Percentiles rank a stretch among this genome's conserved stretches.
phyloP scores from a whole-genome alignment of 192 early-diverging fungal genomes.

The Coemansia sp. region DNA sequence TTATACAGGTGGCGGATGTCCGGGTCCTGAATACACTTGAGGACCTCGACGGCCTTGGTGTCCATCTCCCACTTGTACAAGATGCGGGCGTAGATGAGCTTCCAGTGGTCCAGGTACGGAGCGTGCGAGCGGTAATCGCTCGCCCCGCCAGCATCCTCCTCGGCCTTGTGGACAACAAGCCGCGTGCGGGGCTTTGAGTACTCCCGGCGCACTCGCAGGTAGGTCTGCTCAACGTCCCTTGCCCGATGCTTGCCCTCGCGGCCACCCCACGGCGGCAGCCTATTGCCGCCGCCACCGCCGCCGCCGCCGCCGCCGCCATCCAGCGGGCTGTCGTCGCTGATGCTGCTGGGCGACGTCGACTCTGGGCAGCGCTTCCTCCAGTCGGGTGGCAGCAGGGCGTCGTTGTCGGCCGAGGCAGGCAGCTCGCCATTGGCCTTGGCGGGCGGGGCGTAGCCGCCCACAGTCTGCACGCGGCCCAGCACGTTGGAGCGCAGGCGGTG shows the following conservation, averaged over 20 bases:
- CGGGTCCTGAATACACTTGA: constrained; percentile 36
- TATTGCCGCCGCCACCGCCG: no score
- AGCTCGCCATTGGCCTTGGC: not conserved
- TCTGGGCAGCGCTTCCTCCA: not conserved
- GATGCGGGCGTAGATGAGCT: constrained; percentile 41
- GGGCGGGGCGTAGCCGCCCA: not conserved
- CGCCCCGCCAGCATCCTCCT: not conserved
- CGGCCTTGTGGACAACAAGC: not conserved
- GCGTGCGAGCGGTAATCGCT: constrained; percentile 14
- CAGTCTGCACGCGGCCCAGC: constrained; percentile 34
- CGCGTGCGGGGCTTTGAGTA: constrained; percentile 11
- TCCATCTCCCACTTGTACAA: constrained; percentile 47
- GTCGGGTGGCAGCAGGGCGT: not conserved
- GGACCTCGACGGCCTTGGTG: constrained; percentile 44
- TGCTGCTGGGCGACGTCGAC: not conserved
- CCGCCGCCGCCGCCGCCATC: no score
- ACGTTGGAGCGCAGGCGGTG: constrained; percentile 44
- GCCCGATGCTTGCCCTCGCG: not conserved
- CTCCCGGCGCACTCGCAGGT: constrained; percentile 22
- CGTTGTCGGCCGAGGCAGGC: not conserved
- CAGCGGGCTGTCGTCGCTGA: no score
- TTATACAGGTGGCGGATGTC: constrained; percentile 25
- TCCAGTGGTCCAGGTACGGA: constrained; percentile 48
- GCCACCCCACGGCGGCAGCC: not conserved
- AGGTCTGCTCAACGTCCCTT: constrained; percentile 1